Percentiles rank a stretch among this genome's conserved stretches.
These are phyloP conservation scores for Rhizophora mangle DNA, from an alignment of 345 rosid genomes.

Conservation along the genomic window DNA sequence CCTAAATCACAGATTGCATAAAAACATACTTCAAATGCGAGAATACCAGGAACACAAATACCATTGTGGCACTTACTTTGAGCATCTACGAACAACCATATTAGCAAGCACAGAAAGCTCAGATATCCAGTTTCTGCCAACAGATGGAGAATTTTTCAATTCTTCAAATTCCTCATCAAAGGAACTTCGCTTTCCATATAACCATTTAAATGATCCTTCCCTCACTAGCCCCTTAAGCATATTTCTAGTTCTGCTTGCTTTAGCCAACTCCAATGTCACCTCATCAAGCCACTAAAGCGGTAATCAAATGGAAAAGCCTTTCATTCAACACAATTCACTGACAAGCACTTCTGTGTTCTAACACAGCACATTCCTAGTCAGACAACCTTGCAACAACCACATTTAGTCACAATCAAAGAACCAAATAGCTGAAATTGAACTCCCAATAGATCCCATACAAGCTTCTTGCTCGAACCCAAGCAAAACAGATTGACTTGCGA, in stretches of 20 bases:
- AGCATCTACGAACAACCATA: conserved; percentile 81
- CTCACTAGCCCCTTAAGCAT: conserved; percentile 73
- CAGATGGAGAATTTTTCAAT: conserved; percentile 73
- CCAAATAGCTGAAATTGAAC: too few relatives aligned
- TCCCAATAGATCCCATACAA: too few relatives aligned
- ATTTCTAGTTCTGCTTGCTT: conserved; percentile 60
- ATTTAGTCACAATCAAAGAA: too few relatives aligned
- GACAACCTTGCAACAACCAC: too few relatives aligned
- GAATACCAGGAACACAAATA: neutral
- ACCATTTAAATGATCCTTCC: conserved; percentile 89
- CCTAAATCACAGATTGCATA: conserved; percentile 10
- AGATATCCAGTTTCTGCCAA: conserved; percentile 63
- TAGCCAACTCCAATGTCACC: conserved; percentile 35
- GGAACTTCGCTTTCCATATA: conserved; percentile 57
- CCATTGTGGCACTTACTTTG: conserved; percentile 53
- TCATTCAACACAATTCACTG: too few relatives aligned
- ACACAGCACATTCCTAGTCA: too few relatives aligned
- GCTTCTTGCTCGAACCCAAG: too few relatives aligned
- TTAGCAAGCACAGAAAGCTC: conserved; percentile 88
- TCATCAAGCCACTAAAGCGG: neutral
- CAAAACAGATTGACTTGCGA: too few relatives aligned
- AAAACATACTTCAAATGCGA: neutral
- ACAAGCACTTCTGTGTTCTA: too few relatives aligned
- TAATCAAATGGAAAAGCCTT: neutral
- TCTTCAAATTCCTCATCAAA: conserved; percentile 85